Base-by-base conservation (phyloP, 192 early-diverging fungal genomes). In the Podochytrium sp. region DNA sequence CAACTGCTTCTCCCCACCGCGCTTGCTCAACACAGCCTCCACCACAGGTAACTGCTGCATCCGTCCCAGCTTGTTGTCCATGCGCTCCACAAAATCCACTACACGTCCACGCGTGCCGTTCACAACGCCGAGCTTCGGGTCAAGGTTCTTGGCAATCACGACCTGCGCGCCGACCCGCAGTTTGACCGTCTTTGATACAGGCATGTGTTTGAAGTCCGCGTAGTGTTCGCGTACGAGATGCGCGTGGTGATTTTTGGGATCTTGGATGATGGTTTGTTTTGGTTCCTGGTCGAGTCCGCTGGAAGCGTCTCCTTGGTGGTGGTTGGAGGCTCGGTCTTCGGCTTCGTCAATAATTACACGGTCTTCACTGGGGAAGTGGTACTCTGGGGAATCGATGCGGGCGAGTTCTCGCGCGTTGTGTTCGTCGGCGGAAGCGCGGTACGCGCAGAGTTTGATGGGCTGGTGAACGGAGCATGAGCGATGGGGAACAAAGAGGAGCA, bases 151-250 rank as follows among this genome's bases (percentile, higher is more conserved):
- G 20, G 71, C 23, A 5, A 86, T 66, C 10, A 86, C 39, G 27
- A 84, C 83, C 35, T 83, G 80, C 14, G 80, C 83, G 27, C 79
- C 85, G n/a, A 72, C 38, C 30, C 80, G 80, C 25, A 86, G 77
- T 1, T 12, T 14, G n/a, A 84, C 33, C 5, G 29, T 3, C 18
- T 33, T n/a, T 2, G 49, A 25, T 5, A 71, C 69, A 39, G 69
- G 69, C 12, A 74, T 14, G 23, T 51, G 14, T 18, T 33, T 29
- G 42, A 74, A 74, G 18, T 74, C 72, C 18, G 27, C 1, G 23
- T 25, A 12, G 38, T 64, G 34, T 33, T 63, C 47, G 33, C 65
- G 25, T 6, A 74, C 18, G 10, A 71, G 33, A 6, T 47, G 43
- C 20, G 7, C 10, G 10, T 12, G 7, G 7, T 47, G 10, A 20